Evolutionary conservation across 2,329 filamentous ascomycete genomes (phyloP).

Genomic region (Penicillium frequentans): DNA sequence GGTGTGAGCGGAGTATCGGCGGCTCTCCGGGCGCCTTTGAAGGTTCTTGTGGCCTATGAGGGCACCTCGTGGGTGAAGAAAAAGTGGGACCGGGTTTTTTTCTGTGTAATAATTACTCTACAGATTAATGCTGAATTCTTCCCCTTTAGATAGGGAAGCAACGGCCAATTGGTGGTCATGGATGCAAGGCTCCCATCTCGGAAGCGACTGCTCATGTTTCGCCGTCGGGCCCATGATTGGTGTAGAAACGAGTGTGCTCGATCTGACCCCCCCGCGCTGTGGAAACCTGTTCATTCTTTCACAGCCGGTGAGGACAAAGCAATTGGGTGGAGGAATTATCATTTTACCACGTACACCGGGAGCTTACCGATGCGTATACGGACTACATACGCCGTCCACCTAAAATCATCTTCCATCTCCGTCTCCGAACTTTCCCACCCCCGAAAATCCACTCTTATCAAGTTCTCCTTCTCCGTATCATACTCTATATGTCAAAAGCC

Average conservation of each 20-base stretch:
- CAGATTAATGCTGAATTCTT: background rate
- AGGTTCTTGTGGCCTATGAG: background rate
- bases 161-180: constrained; percentile 15
- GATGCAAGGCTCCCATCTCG: constrained; percentile 33
- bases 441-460: background rate
- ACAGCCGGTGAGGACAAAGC: constrained; percentile 26
- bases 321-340: too few species aligned
- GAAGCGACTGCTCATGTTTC: constrained; percentile 22
- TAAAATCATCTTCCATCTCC: background rate
- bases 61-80: constrained; percentile 5
- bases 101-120: background rate
- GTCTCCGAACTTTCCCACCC: background rate
- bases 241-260: background rate
- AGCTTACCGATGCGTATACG: too few species aligned
- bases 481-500: background rate
- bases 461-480: background rate
- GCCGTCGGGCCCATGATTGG: constrained; percentile 24
- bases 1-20: constrained; percentile 17
- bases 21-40: constrained; percentile 18
- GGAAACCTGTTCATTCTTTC: constrained; percentile 15
- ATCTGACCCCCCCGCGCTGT: constrained; percentile 30
- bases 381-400: too few species aligned
- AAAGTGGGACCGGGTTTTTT: constrained; percentile 7
- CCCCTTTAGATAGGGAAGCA: constrained; percentile 15
- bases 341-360: too few species aligned